Conservation (phyloP, 2,329 filamentous ascomycete genomes). For the Apiospora saccharicola region DNA sequence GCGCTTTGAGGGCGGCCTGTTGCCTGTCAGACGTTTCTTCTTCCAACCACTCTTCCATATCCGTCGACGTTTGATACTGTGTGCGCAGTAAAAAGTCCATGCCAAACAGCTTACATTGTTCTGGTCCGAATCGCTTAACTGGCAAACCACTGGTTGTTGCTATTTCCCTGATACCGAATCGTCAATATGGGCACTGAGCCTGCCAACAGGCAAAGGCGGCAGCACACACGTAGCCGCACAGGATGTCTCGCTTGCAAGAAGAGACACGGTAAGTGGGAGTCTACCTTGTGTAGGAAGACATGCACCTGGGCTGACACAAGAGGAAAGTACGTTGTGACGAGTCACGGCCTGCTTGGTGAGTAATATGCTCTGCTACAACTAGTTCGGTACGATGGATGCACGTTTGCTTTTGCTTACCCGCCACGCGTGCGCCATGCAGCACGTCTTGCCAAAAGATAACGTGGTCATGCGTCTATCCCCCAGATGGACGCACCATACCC, state of each 20-base stretch:
- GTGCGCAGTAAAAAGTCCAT: no score
- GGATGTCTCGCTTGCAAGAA: neutral
- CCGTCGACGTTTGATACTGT: no score
- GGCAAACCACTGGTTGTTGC: neutral
- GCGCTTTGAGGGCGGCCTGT: no score
- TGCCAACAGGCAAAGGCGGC: neutral
- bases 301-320: neutral
- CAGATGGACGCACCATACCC: neutral
- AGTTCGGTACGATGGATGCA: no score
- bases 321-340: neutral
- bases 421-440: neutral
- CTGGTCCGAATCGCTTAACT: no score
- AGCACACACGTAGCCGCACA: neutral
- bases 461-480: neutral
- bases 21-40: no score
- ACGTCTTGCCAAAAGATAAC: neutral
- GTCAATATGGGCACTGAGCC: neutral
- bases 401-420: neutral
- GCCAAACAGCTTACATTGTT: no score
- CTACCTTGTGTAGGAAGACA: no score
- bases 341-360: neutral
- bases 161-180: neutral
- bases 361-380: neutral
- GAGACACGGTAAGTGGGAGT: slow-evolving; percentile 1
- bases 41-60: no score